phyloP scores from a whole-genome alignment of 192 early-diverging fungal genomes.

The Cetraspora pellucida region DNA sequence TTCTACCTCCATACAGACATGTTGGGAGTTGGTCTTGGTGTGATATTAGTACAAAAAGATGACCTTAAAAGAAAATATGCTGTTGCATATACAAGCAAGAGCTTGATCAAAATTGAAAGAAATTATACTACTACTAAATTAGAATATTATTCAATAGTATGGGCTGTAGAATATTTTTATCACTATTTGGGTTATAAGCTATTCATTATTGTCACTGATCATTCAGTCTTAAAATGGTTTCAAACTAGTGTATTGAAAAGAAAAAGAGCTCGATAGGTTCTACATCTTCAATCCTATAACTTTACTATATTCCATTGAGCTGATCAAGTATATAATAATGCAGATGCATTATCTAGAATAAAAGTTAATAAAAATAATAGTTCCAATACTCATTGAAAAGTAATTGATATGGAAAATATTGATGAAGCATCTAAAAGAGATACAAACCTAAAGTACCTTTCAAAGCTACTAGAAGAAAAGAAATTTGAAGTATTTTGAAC shows the following conservation, averaged over 20 bases:
- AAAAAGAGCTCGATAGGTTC: not conserved
- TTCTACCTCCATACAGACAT: too few relatives aligned
- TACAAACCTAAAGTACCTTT: too few relatives aligned
- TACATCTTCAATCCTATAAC: not conserved
- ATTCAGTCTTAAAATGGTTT: constrained; percentile 36
- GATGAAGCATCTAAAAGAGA: too few relatives aligned
- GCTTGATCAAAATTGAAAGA: constrained; percentile 19
- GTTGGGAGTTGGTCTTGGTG: too few relatives aligned
- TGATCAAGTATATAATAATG: not conserved
- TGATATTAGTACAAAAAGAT: constrained; percentile 16
- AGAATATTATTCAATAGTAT: constrained; percentile 42
- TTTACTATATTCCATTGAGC: not conserved
- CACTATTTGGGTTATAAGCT: constrained; percentile 36
- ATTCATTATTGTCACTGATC: constrained; percentile 43
- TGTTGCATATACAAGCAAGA: constrained; percentile 22
- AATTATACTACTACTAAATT: constrained; percentile 37
- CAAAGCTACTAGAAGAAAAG: too few relatives aligned
- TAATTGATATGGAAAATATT: too few relatives aligned
- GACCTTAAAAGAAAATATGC: not conserved
- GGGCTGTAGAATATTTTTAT: constrained; percentile 36
- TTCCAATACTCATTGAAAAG: too few relatives aligned
- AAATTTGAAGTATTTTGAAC: too few relatives aligned
- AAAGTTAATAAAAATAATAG: too few relatives aligned
- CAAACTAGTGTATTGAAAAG: not conserved
- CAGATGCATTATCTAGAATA: not conserved